Evolutionary conservation across 2,329 filamentous ascomycete genomes (phyloP), one percentile per base, ranked within the genome.

Genomic region (Aspergillus tanneri): DNA sequence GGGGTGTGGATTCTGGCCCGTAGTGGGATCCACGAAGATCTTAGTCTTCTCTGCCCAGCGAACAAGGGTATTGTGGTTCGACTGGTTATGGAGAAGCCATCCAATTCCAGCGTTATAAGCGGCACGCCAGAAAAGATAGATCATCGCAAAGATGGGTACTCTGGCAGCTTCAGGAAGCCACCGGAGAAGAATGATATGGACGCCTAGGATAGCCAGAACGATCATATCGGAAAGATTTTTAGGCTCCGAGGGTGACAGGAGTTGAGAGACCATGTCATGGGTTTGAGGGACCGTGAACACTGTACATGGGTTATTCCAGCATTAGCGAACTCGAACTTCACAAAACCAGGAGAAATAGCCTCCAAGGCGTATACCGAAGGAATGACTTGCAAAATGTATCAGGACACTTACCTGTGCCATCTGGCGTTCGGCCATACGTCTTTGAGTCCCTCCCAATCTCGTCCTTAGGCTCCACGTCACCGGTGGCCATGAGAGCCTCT

Each of bases 231-330:
- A 93, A 30, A 95, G 69, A 68, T 97, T 97, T 78, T 99, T 99
- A 44, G 93, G 90, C 67, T 97, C 87, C 58, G 87, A 88, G 43
- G 93, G 93, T 62, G 95, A 93, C 60, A 99, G 83, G 46, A 99
- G 81, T 74, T 97, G 93, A 43, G 92, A 95, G 60, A 99, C 92
- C 93, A 99, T 97, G 74, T 99, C 93, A 77, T 96, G 90, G 47
- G 93, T 99, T 54, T 90, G 86, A 39, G 93, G 93, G 46, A 99
- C 93, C 49, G 90, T 87, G 68, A 99, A 99, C 62, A 96, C 93
- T 97, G 37, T 43, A 21, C n/a, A 41, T 27, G 32, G 25, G 43
- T 28, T 28, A 47, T 16, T 14, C 22, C 5, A 18, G 41, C 54
- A 47, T 58, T 34, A 58, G 54, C 55, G 62, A 38, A 36, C 23